Evolutionary conservation across 805 yeast genomes (phyloP).

Genomic region (Kodamaea lidongshanica): DNA sequence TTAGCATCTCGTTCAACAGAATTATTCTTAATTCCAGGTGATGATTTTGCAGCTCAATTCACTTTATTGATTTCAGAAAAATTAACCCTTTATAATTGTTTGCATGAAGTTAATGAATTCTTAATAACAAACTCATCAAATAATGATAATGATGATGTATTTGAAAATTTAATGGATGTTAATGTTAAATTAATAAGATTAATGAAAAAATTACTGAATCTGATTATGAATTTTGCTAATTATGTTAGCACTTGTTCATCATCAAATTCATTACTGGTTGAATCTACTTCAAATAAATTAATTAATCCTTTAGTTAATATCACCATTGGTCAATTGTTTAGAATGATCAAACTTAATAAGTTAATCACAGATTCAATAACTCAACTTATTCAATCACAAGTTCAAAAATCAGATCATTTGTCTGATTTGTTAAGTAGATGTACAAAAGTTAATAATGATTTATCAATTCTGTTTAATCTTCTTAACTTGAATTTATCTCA

Average conservation of each 20-base stretch:
- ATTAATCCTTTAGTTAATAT: constrained; percentile 30
- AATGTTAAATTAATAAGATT: constrained; percentile 36
- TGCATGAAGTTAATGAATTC: constrained; percentile 24
- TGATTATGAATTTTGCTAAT: constrained; percentile 26
- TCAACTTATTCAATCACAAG: constrained; percentile 11
- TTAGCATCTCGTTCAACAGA: not conserved
- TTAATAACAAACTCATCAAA: constrained; percentile 1
- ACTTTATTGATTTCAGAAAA: constrained; percentile 27
- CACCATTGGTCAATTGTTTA: constrained; percentile 27
- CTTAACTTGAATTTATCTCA: constrained; percentile 21
- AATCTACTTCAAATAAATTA: constrained; percentile 5
- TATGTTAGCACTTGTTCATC: constrained; percentile 20
- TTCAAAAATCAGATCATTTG: constrained; percentile 11
- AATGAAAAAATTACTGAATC: constrained; percentile 27
- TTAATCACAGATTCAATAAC: constrained; percentile 28
- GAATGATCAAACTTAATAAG: constrained; percentile 31
- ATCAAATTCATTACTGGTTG: constrained; percentile 3
- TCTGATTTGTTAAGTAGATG: constrained; percentile 25
- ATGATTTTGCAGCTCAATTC: constrained; percentile 16
- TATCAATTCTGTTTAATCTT: constrained; percentile 28
- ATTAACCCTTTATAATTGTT: constrained; percentile 29
- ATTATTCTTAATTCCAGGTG: not conserved
- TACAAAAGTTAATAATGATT: constrained; percentile 31
- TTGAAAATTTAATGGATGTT: constrained; percentile 28
- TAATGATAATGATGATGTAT: constrained; percentile 14